These are phyloP conservation scores for Calonectria pteridis DNA, from an alignment of 2,329 filamentous ascomycete genomes.

Conservation along the genomic window DNA sequence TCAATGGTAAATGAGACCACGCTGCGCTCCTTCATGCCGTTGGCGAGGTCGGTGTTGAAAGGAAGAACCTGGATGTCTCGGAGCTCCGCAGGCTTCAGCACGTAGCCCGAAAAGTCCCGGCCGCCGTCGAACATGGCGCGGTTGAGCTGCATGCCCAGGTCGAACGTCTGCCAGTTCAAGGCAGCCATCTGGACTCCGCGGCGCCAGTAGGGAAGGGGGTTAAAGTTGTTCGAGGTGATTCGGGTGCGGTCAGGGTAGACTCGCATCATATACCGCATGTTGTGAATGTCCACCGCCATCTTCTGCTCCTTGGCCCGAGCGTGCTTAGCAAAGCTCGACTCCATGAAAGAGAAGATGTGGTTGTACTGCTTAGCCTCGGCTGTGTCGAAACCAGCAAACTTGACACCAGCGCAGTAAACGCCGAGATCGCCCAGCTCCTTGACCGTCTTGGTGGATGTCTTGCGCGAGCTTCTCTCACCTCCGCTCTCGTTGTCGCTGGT, in stretches of 20 bases:
- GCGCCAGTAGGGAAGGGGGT: slow-evolving; percentile 93
- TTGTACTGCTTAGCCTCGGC: slow-evolving; percentile 88
- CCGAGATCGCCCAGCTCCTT: slow-evolving; percentile 87
- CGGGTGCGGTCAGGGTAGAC: slow-evolving; percentile 90
- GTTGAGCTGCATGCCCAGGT: slow-evolving; percentile 95
- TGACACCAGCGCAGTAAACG: slow-evolving; percentile 80
- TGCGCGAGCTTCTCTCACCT: slow-evolving; percentile 69
- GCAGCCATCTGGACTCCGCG: slow-evolving; percentile 98
- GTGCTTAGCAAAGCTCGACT: slow-evolving; percentile 86
- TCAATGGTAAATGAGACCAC: slow-evolving; percentile 88
- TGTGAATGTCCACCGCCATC: slow-evolving; percentile 86
- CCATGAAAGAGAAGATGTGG: slow-evolving; percentile 95
- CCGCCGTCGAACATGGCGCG: slow-evolving; percentile 97
- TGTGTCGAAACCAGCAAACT: slow-evolving; percentile 84
- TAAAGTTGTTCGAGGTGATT: slow-evolving; percentile 91
- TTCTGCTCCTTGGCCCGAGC: slow-evolving; percentile 83
- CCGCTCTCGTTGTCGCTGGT: slow-evolving; percentile 86
- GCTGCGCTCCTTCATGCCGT: slow-evolving; percentile 81
- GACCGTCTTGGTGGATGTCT: slow-evolving; percentile 85
- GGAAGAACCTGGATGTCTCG: slow-evolving; percentile 76
- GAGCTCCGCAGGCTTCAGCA: slow-evolving; percentile 90
- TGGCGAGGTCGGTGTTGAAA: slow-evolving; percentile 61
- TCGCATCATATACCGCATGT: slow-evolving; percentile 90
- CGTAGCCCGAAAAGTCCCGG: slow-evolving; percentile 88
- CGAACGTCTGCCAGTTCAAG: slow-evolving; percentile 98